Base-by-base conservation (phyloP, 1,284 basidiomycete genomes). In the Ustilago crameri region DNA sequence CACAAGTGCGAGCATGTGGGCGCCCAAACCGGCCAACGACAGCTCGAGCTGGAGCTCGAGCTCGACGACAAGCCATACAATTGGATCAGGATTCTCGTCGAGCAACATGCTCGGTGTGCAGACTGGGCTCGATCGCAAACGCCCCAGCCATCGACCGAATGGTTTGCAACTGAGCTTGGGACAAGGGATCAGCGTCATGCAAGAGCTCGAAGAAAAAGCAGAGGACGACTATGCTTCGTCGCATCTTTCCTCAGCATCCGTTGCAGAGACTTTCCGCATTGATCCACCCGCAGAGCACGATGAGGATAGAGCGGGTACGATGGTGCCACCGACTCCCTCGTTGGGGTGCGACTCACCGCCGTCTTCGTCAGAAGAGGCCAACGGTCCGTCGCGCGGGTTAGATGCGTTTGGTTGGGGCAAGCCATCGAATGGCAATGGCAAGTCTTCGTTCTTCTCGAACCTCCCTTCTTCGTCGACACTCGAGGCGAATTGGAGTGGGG, bases 1-100 rank as follows among this genome's bases (percentile, higher is more conserved):
- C 15, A 71, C 64, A 20, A 45, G 61, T 26, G 64, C 67, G 9
- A 74, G 75, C 45, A 71, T 60, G 46, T 75, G 74, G 75, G 74
- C 73, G 1, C 60, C 61, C 37, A 67, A 70, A n/a, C 34, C 66
- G 3, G 51, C 62, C 9, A 34, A 32, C 32, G 30, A 42, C 38
- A 50, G 14, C 51, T 40, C 49, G 9, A 4, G 50, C 51, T 9
- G 32, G 42, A 30, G 54, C 52, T 2, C n/a, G n/a, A n/a, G n/a
- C n/a, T n/a, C n/a, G n/a, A 45, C 43, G 5, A 49, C 51, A 9
- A 52, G 56, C 34, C 57, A 69, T 27, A 45, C 65, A 7, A 61
- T 59, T 32, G 67, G 56, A 12, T 51, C 51, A 2, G 66, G 54
- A 23, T 65, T 65, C 17, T 34, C 47, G 1, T 47, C 52, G 12